phyloP scores from a whole-genome alignment of 345 rosid species.

The Corymbia maculata region DNA sequence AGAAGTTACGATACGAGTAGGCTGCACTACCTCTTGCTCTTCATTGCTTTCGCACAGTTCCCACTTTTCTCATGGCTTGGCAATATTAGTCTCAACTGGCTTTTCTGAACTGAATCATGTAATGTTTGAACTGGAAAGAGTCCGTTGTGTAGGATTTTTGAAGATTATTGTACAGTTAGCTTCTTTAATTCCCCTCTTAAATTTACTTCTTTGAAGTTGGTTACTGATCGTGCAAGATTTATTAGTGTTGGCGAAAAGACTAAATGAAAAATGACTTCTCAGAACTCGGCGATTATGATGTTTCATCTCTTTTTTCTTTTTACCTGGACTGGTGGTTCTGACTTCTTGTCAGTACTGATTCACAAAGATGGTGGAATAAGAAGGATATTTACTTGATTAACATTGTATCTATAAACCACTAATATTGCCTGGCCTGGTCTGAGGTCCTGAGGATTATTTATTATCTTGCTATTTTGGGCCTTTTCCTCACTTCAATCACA shows the following conservation, averaged over 20 bases:
- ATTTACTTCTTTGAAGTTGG: not conserved
- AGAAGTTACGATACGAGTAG: conserved; percentile 78
- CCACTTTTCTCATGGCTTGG: conserved; percentile 92
- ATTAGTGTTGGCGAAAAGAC: not conserved
- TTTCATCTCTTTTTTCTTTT: not conserved
- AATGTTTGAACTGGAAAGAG: not conserved
- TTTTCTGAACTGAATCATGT: conserved; percentile 28
- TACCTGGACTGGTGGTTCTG: not conserved
- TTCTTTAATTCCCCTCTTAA: not conserved
- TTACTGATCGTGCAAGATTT: not conserved
- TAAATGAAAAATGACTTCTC: not conserved
- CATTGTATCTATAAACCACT: not conserved
- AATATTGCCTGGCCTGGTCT: not conserved
- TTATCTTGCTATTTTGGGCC: not conserved
- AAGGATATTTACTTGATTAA: not conserved
- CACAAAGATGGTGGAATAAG: not conserved
- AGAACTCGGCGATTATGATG: not conserved
- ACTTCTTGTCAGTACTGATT: not conserved
- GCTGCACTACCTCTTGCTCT: conserved; percentile 77
- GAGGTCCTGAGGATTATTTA: not conserved
- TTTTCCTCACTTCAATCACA: not conserved
- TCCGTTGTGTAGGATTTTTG: not conserved
- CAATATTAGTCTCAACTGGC: conserved; percentile 83
- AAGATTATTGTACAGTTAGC: not conserved
- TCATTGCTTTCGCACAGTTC: conserved; percentile 81